phyloP scores from a whole-genome alignment of 2,329 filamentous ascomycete genomes.

The Pseudocercospora eumusae region DNA sequence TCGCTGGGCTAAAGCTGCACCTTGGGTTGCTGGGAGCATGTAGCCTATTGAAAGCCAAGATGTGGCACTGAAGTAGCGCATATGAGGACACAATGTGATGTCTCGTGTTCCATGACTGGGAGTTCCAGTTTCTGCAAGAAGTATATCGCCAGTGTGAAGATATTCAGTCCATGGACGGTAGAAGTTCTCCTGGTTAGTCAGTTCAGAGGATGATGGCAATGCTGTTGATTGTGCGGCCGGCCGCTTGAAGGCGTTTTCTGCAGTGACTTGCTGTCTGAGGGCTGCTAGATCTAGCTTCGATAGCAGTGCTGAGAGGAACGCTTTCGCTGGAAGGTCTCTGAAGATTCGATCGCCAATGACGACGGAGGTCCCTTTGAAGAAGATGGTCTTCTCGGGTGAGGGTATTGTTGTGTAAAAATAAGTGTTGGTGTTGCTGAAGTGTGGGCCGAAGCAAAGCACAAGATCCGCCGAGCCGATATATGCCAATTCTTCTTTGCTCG shows the following conservation, averaged over 20 bases:
- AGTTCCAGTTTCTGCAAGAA: slow-evolving; percentile 86
- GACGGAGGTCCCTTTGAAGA: slow-evolving; percentile 40
- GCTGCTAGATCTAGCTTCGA: slow-evolving; percentile 12
- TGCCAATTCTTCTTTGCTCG: slow-evolving; percentile 15
- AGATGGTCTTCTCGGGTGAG: slow-evolving; percentile 39
- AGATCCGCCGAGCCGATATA: slow-evolving; percentile 21
- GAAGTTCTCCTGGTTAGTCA: slow-evolving; percentile 8
- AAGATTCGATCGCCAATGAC: slow-evolving; percentile 36
- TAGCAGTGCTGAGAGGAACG: slow-evolving; percentile 14
- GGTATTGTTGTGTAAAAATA: slow-evolving; percentile 45
- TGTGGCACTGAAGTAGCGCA: slow-evolving; percentile 76
- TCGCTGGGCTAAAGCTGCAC: slow-evolving; percentile 74
- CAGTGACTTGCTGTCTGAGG: slow-evolving; percentile 1
- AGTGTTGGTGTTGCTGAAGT: slow-evolving; percentile 33
- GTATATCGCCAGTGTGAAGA: slow-evolving; percentile 61
- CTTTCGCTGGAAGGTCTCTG: slow-evolving; percentile 20
- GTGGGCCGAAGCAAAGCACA: slow-evolving; percentile 21
- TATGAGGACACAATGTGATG: slow-evolving; percentile 71
- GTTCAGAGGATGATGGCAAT: neutral
- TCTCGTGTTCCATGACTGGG: slow-evolving; percentile 88
- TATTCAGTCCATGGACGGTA: slow-evolving; percentile 10
- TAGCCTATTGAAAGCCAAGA: slow-evolving; percentile 71
- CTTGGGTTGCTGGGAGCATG: slow-evolving; percentile 63
- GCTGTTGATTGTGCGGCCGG: slow-evolving; percentile 3
- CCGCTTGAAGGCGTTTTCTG: neutral